Base-by-base conservation (phyloP, 352 stramenopile species). In the Phytopythium boreale region DNA sequence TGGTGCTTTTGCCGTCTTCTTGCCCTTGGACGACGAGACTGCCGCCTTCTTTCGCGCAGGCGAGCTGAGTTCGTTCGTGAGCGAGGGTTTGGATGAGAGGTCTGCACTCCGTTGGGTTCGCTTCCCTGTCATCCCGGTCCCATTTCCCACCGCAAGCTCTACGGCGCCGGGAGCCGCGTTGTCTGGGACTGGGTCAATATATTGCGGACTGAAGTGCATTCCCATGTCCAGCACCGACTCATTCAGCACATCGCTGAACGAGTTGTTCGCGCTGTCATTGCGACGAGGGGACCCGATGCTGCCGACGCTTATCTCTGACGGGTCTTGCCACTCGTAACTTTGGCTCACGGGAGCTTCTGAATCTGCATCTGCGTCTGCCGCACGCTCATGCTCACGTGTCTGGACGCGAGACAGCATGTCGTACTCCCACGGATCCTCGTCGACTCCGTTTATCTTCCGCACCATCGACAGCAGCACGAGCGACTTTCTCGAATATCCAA, bases 141-240 rank as follows among this genome's bases (percentile, higher is more conserved):
- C 62, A 44, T 20, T 68, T 17, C 17, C 50, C 24, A 47, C 27
- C 31, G 47, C 62, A 20, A 19, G 6, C 1, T 62, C 46, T 2
- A 9, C 29, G 20, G 69, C 63, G 12, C 53, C 49, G 56, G 20
- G 27, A 67, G 44, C 27, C 8, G 49, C 41, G 27, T 68, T 26
- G 15, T 82, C 72, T 26, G 75, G 71, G 20, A 66, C 72, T 26
- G 62, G 59, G 41, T 82, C 77, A 29, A 75, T 69, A 68, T 76
- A 79, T 39, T 83, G 75, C 19, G 81, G 81, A 62, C 81, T 90
- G 59, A 80, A 88, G 47, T 88, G 79, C 70, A 82, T 79, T 12
- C 82, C 70, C 24, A 70, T 63, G 44, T 64, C 64, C 53, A 57
- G 39, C 27, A 63, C 11, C 20, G 70, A 74, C 43, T 75, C 67